Evolutionary conservation across 805 yeast genomes (phyloP), one percentile per base, ranked within the genome.

Genomic region (Lachancea thermotolerans): DNA sequence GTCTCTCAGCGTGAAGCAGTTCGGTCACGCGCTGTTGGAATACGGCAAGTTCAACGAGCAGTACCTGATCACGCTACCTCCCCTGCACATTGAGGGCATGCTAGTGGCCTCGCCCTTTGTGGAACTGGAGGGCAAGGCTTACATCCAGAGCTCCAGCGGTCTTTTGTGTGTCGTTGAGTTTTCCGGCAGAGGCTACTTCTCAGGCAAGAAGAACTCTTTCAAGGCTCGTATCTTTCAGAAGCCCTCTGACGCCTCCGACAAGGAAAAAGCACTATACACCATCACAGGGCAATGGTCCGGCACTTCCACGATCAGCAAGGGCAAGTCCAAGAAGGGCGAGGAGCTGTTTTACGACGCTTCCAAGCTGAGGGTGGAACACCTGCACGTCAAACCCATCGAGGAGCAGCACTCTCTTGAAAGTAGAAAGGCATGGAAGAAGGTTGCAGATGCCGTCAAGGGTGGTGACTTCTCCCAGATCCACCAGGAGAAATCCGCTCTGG

Each of bases 221-320:
- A 93, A 90, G 68, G 95, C 95, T 21, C 77, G 91, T 59, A 73
- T 93, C 49, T 85, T 62, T 62, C 75, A 74, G 55, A 77, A 76
- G 59, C 57, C 65, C 42, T 66, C 68, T 25, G 69, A 75, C n/a
- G 70, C 75, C n/a, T 60, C 70, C 45, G 77, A 76, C 52, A 69
- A 70, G 46, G 78, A 75, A 30, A 78, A 79, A 48, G 86, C 95
- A 1, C 67, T 88, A 45, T 85, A 77, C 67, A 85, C 95, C 12
- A 81, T 93, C 49, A 58, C 72, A 39, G 99, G 99, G 39, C 97
- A 89, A 70, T 93, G 98, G 99, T 81, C 93, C 12, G 91, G 83
- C 29, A 69, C 70, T 52, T 83, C 91, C 14, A 74, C 70, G 56
- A 80, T 86, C 52, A 70, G 68, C 50, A 74, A 77, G 60, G 90